Percentiles rank a stretch among this genome's conserved stretches.
Evolutionary conservation across 1,139 yeast species (phyloP).

Genomic region (Saccharomyces hybrid): DNA sequence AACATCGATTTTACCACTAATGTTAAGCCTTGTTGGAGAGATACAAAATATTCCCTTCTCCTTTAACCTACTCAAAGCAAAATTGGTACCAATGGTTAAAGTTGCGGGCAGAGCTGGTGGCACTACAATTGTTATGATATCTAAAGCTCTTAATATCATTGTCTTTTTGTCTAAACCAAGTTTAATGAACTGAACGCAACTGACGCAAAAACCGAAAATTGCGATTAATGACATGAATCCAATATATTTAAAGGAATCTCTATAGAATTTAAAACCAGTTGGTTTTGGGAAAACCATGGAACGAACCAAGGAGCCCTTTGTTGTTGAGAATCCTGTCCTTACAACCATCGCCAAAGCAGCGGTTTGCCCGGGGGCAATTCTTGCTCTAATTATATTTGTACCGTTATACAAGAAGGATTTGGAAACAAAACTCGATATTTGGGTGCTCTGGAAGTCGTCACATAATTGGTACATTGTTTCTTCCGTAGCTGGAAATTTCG

Average conservation of each 20-base stretch:
- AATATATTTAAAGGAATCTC: conserved; percentile 89
- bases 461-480: conserved; percentile 52
- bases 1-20: conserved; percentile 87
- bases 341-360: conserved; percentile 77
- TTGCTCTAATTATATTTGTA: conserved; percentile 76
- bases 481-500: conserved; percentile 61
- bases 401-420: conserved; percentile 79
- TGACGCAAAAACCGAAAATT: conserved; percentile 68
- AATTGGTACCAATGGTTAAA: conserved; percentile 88
- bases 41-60: conserved; percentile 71
- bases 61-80: conserved; percentile 73
- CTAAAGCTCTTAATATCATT: conserved; percentile 83
- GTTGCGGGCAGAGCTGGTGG: conserved; percentile 99
- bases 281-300: conserved; percentile 97
- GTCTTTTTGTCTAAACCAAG: conserved; percentile 61
- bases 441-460: conserved; percentile 44
- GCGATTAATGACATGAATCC: conserved; percentile 92
- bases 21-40: conserved; percentile 86
- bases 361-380: conserved; percentile 44
- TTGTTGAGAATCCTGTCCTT: conserved; percentile 88
- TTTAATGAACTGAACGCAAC: conserved; percentile 73
- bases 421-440: conserved; percentile 58
- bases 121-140: conserved; percentile 89
- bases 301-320: conserved; percentile 90
- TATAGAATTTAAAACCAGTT: conserved; percentile 83